These are phyloP conservation scores for Xylariaceae sp. DNA, from an alignment of 2,329 filamentous ascomycete species.

Conservation along the genomic window DNA sequence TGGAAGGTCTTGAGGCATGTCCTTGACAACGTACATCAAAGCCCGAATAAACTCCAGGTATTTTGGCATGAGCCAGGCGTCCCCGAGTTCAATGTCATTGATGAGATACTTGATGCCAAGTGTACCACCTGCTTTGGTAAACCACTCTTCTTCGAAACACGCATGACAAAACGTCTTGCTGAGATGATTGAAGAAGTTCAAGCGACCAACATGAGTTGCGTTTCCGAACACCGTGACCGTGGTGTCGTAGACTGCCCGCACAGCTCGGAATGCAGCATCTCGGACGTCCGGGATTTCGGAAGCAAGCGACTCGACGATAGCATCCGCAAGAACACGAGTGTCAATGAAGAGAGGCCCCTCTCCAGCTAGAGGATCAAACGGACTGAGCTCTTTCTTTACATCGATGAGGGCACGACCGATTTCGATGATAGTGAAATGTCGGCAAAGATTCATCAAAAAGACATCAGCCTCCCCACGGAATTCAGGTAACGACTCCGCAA, in stretches of 20 bases:
- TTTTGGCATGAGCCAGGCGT: conserved; percentile 73
- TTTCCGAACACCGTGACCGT: conserved; percentile 75
- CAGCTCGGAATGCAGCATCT: conserved; percentile 73
- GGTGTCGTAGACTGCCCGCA: conserved; percentile 72
- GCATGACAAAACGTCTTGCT: conserved; percentile 84
- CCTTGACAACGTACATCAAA: conserved; percentile 96
- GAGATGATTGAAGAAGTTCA: conserved; percentile 81
- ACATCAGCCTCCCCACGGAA: conserved; percentile 69
- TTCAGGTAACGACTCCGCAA: conserved; percentile 74
- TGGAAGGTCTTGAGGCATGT: conserved; percentile 90
- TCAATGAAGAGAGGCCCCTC: conserved; percentile 86
- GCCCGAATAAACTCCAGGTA: conserved; percentile 85
- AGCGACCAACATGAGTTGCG: conserved; percentile 61
- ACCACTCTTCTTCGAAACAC: conserved; percentile 98
- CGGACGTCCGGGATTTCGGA: conserved; percentile 77
- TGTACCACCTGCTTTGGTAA: conserved; percentile 89
- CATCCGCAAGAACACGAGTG: conserved; percentile 79
- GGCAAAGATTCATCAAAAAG: conserved; percentile 75
- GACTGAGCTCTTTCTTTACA: conserved; percentile 66
- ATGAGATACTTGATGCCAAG: conserved; percentile 84
- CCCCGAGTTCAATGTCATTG: conserved; percentile 77
- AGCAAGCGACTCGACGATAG: conserved; percentile 81
- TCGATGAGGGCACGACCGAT: conserved; percentile 79
- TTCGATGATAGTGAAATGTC: conserved; percentile 87
- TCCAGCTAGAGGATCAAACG: conserved; percentile 79